Conservation (phyloP, 176 grass and related monocot genomes). For the Tuctoria greenei region DNA sequence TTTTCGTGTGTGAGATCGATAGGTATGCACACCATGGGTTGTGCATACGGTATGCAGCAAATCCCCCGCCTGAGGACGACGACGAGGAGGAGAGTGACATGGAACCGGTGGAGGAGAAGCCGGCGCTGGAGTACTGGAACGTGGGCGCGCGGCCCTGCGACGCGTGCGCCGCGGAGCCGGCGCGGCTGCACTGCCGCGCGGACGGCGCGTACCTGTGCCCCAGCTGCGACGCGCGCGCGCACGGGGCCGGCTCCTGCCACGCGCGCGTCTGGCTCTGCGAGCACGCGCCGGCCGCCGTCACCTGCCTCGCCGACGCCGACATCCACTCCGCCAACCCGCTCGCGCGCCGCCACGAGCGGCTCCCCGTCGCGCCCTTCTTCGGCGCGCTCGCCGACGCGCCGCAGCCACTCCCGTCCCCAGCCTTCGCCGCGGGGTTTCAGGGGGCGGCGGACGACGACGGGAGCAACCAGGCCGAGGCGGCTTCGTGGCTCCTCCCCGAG, state of each 20-base stretch:
- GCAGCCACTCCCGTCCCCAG: conserved; percentile 22
- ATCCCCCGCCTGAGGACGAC: too few species aligned
- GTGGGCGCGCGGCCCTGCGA: conserved; percentile 34
- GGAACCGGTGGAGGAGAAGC: conserved; percentile 25
- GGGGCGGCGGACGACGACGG: conserved; percentile 26
- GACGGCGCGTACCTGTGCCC: conserved; percentile 51
- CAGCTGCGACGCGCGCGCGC: conserved; percentile 43
- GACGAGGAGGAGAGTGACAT: not conserved
- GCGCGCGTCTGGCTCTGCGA: conserved; percentile 68
- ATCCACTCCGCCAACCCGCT: conserved; percentile 96
- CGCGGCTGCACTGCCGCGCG: conserved; percentile 49
- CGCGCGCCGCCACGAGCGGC: conserved; percentile 73
- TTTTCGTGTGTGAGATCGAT: too few species aligned
- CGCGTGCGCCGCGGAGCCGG: conserved; percentile 37
- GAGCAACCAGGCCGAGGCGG: conserved; percentile 73
- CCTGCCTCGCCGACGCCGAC: conserved; percentile 72
- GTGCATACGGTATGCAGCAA: too few species aligned
- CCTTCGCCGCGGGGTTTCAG: not conserved
- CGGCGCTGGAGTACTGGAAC: conserved; percentile 13
- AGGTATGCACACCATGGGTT: too few species aligned
- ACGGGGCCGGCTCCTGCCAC: conserved; percentile 39
- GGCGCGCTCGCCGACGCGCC: conserved; percentile 42
- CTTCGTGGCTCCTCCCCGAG: conserved; percentile 70
- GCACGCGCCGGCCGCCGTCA: conserved; percentile 59
- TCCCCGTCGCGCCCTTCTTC: conserved; percentile 52